phyloP scores from a whole-genome alignment of 352 stramenopile species.

The Albugo candida region DNA sequence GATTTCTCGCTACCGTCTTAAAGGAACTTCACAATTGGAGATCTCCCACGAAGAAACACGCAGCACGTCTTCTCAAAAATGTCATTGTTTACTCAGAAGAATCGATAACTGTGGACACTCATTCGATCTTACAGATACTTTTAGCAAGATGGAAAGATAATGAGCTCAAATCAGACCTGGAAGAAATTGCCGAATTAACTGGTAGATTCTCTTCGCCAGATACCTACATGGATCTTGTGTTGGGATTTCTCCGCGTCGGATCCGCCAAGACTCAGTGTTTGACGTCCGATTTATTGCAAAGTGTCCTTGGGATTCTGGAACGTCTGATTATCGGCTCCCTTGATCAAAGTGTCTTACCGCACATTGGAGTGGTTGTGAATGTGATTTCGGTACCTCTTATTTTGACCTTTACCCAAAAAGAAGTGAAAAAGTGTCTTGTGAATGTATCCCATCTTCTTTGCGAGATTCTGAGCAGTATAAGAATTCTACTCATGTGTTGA shows the following conservation, averaged over 20 bases:
- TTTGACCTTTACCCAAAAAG: slow-evolving; percentile 20
- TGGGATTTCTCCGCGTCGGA: slow-evolving; percentile 37
- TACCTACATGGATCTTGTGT: slow-evolving; percentile 46
- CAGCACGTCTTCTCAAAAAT: slow-evolving; percentile 74
- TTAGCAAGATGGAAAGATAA: slow-evolving; percentile 20
- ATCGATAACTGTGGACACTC: slow-evolving; percentile 78
- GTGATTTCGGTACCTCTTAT: slow-evolving; percentile 17
- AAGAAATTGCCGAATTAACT: slow-evolving; percentile 31
- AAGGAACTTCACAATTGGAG: slow-evolving; percentile 86
- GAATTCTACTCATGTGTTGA: no score
- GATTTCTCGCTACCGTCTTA: slow-evolving; percentile 81
- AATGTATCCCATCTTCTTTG: background rate
- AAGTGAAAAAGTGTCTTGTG: slow-evolving; percentile 15
- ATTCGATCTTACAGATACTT: slow-evolving; percentile 53
- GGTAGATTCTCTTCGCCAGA: slow-evolving; percentile 37
- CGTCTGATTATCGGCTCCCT: slow-evolving; percentile 35
- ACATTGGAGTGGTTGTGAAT: slow-evolving; percentile 34
- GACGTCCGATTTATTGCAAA: slow-evolving; percentile 8
- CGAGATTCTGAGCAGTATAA: no score
- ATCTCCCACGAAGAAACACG: slow-evolving; percentile 52
- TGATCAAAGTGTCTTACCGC: slow-evolving; percentile 29
- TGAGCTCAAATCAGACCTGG: slow-evolving; percentile 1
- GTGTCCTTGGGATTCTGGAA: slow-evolving; percentile 25
- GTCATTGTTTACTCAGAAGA: slow-evolving; percentile 89
- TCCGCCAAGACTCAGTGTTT: slow-evolving; percentile 17